A percentile compares a stretch with the other conserved stretches of the same genome.
Conservation (phyloP, 2,329 filamentous ascomycete genomes). For the Aspergillus hiratsukae region DNA sequence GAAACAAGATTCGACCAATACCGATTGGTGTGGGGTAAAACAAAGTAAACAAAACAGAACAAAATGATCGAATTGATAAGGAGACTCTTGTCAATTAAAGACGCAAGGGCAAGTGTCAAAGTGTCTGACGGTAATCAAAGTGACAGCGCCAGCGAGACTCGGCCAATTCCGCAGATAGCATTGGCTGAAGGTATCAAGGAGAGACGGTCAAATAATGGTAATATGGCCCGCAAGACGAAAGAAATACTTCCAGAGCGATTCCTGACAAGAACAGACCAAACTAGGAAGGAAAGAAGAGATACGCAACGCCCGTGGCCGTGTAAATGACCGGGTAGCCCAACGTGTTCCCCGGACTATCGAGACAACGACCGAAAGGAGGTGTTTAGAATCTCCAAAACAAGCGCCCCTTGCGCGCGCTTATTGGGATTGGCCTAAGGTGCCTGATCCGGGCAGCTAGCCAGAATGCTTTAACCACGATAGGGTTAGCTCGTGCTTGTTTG, state of each 20-base stretch:
- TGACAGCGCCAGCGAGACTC: neutral
- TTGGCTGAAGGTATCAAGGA: neutral
- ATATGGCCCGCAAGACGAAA: slow-evolving; percentile 20
- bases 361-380: slow-evolving; percentile 30
- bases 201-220: slow-evolving; percentile 2
- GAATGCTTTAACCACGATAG: slow-evolving; percentile 6
- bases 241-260: slow-evolving; percentile 29
- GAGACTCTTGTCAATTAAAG: neutral
- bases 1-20: neutral
- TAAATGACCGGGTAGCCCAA: slow-evolving; percentile 9
- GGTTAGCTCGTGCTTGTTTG: neutral
- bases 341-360: slow-evolving; percentile 25
- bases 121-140: neutral
- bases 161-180: neutral
- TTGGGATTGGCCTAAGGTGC: slow-evolving; percentile 14
- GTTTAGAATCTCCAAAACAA: slow-evolving; percentile 23
- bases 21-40: neutral
- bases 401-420: slow-evolving; percentile 38
- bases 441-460: slow-evolving; percentile 9
- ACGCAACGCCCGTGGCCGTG: slow-evolving; percentile 7
- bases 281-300: slow-evolving; percentile 4
- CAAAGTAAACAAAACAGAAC: neutral
- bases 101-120: neutral
- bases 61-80: neutral
- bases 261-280: slow-evolving; percentile 12